Conservation (phyloP, 352 stramenopile genomes). For the Pythium rhizo-oryzae region DNA sequence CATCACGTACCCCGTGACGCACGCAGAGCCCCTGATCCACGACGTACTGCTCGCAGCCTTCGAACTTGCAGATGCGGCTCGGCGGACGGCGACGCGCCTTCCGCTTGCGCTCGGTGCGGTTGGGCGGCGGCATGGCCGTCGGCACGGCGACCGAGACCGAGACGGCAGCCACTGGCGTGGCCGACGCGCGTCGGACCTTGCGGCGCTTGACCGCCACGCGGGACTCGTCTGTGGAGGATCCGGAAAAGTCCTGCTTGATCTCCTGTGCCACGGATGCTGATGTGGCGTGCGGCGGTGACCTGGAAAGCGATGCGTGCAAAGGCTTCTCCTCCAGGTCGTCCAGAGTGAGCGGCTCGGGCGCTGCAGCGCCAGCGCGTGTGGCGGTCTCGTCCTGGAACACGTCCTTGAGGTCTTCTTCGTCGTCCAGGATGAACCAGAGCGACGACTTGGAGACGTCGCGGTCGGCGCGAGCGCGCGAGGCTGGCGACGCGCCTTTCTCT, state of each 20-base stretch:
- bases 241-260: not conserved
- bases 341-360: not conserved
- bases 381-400: conserved; percentile 10
- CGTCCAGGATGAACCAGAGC: conserved; percentile 75
- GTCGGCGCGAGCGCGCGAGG: not conserved
- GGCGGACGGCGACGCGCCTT: conserved; percentile 48
- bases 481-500: conserved; percentile 16
- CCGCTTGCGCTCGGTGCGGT: conserved; percentile 48
- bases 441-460: conserved; percentile 49
- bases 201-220: conserved; percentile 10
- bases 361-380: not conserved
- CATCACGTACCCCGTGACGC: conserved; percentile 60
- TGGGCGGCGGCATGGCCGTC: conserved; percentile 22
- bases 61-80: conserved; percentile 72
- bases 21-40: conserved; percentile 79
- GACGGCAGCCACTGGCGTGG: conserved; percentile 5
- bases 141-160: not conserved
- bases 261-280: not conserved
- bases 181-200: conserved; percentile 3
- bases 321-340: conserved; percentile 16
- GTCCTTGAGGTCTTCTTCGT: conserved; percentile 26
- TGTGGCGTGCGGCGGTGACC: not conserved
- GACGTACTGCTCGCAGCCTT: conserved; percentile 78
- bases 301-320: not conserved
- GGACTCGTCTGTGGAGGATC: conserved; percentile 1